Evolutionary conservation across 164 flowering plant species (phyloP), one percentile per base, ranked within the genome.

Genomic region (Aristolochia californica): DNA sequence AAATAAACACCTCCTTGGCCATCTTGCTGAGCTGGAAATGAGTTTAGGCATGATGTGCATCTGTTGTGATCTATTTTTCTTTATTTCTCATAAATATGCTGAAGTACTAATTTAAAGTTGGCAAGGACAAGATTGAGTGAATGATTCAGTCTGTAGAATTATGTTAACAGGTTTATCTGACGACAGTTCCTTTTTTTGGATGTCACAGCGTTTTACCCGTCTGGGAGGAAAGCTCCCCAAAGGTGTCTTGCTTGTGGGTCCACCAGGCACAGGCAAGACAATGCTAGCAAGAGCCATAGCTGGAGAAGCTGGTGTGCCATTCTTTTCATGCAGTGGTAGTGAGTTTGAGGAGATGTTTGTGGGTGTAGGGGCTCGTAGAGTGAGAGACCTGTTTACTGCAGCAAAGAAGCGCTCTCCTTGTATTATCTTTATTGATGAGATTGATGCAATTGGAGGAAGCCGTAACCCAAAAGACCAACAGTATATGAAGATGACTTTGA

Each of bases 341-440:
- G 99, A 94, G 65, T 94, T 94, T 75, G 99, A 94, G 72, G 99
- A 94, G 72, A 90, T 94, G 96, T 94, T 87, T 88, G 96, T 94
- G 66, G 99, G 99, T 61, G 97, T 94, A 64, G 99, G 97, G 63
- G 97, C 97, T 13, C 72, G 96, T 51, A 77, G 97, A 64, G 91
- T 91, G 43, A 78, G 96, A 57, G 91, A 87, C 72, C 91, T 91
- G 30, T 91, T 91, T 66, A 57, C 94, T 15, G 97, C 97, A 38
- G 97, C 86, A 27, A 91, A 87, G 74, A 91, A 85, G 68, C 80
- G 85, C 38, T 82, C 95, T 9, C 97, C 97, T 7, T 91, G 97
- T 68, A 85, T 87, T 30, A 84, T 87, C 40, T 91, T 85, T 68
- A 83, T 87, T 57, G 97, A 85, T 74, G 97, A 91, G 72, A 83